These are phyloP conservation scores for Apiospora marii DNA, from an alignment of 2,329 filamentous ascomycete species.

Conservation along the genomic window DNA sequence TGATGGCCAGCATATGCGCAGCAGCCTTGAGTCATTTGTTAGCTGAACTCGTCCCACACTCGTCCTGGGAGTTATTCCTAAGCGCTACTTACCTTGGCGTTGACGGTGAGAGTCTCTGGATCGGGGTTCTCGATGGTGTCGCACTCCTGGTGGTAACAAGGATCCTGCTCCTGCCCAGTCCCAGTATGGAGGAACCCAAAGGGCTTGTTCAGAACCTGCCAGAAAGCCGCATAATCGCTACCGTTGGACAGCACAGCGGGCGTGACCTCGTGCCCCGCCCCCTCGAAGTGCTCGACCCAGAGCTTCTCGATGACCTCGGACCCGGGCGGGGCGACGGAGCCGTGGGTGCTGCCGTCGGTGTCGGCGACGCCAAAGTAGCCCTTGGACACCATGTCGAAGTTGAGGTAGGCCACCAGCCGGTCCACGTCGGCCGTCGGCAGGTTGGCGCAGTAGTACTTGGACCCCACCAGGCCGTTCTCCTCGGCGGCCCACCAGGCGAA, in stretches of 20 bases:
- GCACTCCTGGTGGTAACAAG: slow-evolving; percentile 47
- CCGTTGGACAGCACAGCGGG: slow-evolving; percentile 46
- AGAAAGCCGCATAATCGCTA: slow-evolving; percentile 63
- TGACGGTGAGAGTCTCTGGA: slow-evolving; percentile 41
- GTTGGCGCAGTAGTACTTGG: slow-evolving; percentile 40
- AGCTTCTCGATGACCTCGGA: slow-evolving; percentile 45
- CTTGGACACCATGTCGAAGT: slow-evolving; percentile 47
- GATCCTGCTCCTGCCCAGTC: slow-evolving; percentile 57
- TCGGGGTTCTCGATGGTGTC: slow-evolving; percentile 45
- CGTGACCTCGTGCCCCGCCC: slow-evolving; percentile 37
- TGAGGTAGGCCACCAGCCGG: slow-evolving; percentile 43
- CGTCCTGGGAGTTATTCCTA: rapidly evolving
- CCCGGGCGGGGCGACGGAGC: slow-evolving; percentile 45
- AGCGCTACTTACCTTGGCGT: slow-evolving; percentile 38
- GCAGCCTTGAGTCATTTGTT: slow-evolving; percentile 33
- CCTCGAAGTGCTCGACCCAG: slow-evolving; percentile 41
- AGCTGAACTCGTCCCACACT: background rate
- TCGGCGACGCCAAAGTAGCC: slow-evolving; percentile 46
- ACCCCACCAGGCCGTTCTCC: slow-evolving; percentile 42
- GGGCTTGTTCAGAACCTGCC: slow-evolving; percentile 44
- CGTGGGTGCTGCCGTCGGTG: slow-evolving; percentile 45
- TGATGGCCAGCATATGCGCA: slow-evolving; percentile 42
- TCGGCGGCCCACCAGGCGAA: slow-evolving; percentile 45
- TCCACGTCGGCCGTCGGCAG: slow-evolving; percentile 38
- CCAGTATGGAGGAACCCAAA: slow-evolving; percentile 47